Conservation (phyloP, 2,329 filamentous ascomycete species). For the Fusarium brachygibbosum region DNA sequence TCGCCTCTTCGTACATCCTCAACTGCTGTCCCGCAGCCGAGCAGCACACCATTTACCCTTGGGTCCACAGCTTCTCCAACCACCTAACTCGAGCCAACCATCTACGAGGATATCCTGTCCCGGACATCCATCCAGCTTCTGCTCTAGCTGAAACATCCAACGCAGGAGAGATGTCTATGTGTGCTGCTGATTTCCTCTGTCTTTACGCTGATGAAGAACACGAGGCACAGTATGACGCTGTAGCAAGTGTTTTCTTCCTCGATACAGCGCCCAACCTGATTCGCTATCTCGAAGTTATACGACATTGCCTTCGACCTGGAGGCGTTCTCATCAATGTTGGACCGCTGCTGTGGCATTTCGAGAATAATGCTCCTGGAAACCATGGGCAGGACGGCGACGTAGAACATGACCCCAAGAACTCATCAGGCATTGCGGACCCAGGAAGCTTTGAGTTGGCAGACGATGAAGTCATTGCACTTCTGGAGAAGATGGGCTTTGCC, state of each 20-base stretch:
- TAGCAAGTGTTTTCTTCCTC: slow-evolving; percentile 94
- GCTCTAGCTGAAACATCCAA: slow-evolving; percentile 58
- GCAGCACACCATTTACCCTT: slow-evolving; percentile 84
- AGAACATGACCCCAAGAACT: slow-evolving; percentile 63
- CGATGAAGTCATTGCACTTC: slow-evolving; percentile 85
- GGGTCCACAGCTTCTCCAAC: slow-evolving; percentile 90
- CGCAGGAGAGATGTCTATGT: slow-evolving; percentile 87
- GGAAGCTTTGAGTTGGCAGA: slow-evolving; percentile 91
- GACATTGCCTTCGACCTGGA: slow-evolving; percentile 79
- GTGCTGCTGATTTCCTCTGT: slow-evolving; percentile 92
- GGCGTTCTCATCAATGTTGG: slow-evolving; percentile 92
- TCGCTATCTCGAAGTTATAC: slow-evolving; percentile 87
- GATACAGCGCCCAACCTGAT: slow-evolving; percentile 96
- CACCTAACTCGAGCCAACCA: slow-evolving; percentile 81
- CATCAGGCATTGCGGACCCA: slow-evolving; percentile 84
- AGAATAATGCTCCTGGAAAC: slow-evolving; percentile 75
- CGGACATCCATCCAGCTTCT: slow-evolving; percentile 81
- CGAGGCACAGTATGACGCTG: slow-evolving; percentile 77
- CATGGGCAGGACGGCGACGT: slow-evolving; percentile 66
- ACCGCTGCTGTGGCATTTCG: slow-evolving; percentile 95
- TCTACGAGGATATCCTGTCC: slow-evolving; percentile 78
- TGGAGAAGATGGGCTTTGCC: slow-evolving; percentile 81
- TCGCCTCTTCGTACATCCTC: slow-evolving; percentile 83
- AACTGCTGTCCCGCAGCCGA: slow-evolving; percentile 73
- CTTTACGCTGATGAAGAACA: slow-evolving; percentile 78